Evolutionary conservation across 371 early-diverging fungal genomes (phyloP), one percentile per base, ranked within the genome.

Genomic region (Syncephalastrum sp.): DNA sequence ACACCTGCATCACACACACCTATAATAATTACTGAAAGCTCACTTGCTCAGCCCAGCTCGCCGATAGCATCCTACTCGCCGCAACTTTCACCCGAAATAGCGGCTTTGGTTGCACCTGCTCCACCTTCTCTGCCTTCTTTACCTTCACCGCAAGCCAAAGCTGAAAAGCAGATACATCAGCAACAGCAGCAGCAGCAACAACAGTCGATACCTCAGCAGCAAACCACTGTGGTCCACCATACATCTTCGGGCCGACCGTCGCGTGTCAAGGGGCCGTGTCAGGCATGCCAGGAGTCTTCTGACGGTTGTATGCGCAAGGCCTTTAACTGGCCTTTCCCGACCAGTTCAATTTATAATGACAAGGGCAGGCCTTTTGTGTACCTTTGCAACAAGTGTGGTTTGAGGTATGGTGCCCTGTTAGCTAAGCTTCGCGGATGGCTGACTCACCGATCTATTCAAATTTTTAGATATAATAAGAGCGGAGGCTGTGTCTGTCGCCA

Each of bases 271-370:
- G 79, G 79, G 2, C 79, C 79, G 15, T 78, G 79, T 47, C 70
- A 72, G 53, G 79, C 79, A 17, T 78, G 79, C 45, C 62, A 72
- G 48, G 75, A 72, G 47, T 59, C 68, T 13, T 72, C 75, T 2
- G 79, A 78, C 55, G 73, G 75, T 8, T 78, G 79, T 62, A 78
- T 78, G 73, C 75, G 75, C 23, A 78, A 78, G 43, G 79, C 75
- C 7, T 78, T 72, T 42, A 58, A 75, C 49, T 78, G 79, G 79
- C 79, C 79, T 0, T 78, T 78, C 54, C 60, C 67, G 42, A 42
- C 70, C 12, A 67, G 42, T 47, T 55, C 63, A 7, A 54, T 57
- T 14, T 70, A 67, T 45, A 61, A 68, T 49, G 73, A 72, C 61
- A 74, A 78, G 46, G 79, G 75, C 27, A 66, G 63, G 53, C 67